These are phyloP conservation scores for Aspergillus pseudoterreus DNA, from an alignment of 2,329 filamentous ascomycete species.

Conservation along the genomic window DNA sequence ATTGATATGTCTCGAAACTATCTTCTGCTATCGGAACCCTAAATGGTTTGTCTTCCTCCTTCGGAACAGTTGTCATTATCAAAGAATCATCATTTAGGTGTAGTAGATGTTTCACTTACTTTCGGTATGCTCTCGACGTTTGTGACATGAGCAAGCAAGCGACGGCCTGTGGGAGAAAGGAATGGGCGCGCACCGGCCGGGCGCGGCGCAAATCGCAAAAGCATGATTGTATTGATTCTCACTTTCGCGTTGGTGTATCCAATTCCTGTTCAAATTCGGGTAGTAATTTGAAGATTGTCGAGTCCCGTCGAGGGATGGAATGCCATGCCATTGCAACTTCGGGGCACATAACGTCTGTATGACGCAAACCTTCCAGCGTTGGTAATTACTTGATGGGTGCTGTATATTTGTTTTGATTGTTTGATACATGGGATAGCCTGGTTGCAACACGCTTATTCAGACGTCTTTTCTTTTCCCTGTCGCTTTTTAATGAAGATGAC, in stretches of 20 bases:
- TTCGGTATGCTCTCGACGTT: not conserved
- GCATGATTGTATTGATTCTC: too few species aligned
- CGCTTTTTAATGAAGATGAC: too few species aligned
- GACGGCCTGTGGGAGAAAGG: not conserved
- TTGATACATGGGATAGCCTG: too few species aligned
- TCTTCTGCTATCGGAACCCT: slow-evolving; percentile 84
- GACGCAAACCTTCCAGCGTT: not conserved
- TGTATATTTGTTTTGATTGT: too few species aligned
- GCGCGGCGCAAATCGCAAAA: not conserved
- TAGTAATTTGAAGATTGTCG: too few species aligned
- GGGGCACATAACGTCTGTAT: not conserved
- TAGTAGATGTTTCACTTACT: not conserved
- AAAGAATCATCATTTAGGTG: not conserved
- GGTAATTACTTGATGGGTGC: too few species aligned
- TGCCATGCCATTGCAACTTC: not conserved
- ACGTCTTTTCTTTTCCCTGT: too few species aligned
- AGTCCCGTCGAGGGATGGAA: not conserved
- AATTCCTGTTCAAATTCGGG: too few species aligned
- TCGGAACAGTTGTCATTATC: not conserved
- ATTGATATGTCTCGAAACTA: slow-evolving; percentile 96
- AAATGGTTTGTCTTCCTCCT: slow-evolving; percentile 89
- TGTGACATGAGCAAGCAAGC: not conserved
- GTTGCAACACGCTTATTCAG: too few species aligned
- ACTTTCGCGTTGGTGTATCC: too few species aligned
- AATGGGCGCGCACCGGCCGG: not conserved